Base-by-base conservation (phyloP, 2,329 filamentous ascomycete species). In the Claviceps quebecensis region DNA sequence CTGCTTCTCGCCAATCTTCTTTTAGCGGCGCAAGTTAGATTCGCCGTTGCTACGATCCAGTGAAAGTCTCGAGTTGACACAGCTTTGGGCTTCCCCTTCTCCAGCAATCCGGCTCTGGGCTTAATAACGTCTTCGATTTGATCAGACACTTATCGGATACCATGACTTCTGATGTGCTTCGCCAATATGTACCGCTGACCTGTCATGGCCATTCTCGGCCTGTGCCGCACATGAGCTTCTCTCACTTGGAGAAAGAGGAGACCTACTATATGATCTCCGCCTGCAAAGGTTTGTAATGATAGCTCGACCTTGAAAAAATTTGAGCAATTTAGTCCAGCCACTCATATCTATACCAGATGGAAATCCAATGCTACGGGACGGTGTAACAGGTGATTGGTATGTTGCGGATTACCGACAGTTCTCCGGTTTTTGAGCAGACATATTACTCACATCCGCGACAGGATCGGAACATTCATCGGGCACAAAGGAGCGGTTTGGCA, bases 401-500 rank as follows among this genome's bases (percentile, higher is more conserved):
- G 74, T 58, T 47, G 13, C 13, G 23, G n/a, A 26, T 16, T 11
- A 40, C 11, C 17, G 11, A 22, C 22, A 38, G 16, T 5, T 3
- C 7, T 14, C 16, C 19, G 17, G 16, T 16, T 3, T 16, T 19
- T 47, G 2, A 13, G 46, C 3, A 17, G 43, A n/a, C 11, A 34
- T 19, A 2, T 47, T 52, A 8, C 44, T 54, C 14, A 54, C 34
- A 19, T 9, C 2, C 4, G 8, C 11, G 8, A 86, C 65, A 94
- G 88, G 87, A 97, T 97, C 60, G 93, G 93, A 47, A 97, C 93
- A 39, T 97, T 97, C 65, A 84, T 98, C 61, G 93, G 93, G 41
- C 93, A 98, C 73, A 97, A 98, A 71, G 93, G 93, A 56, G 93
- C 93, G 39, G 91, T 97, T 54, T 98, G 93, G 89, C 90, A 96